These are phyloP conservation scores for Cephaloascus fragrans DNA, from an alignment of 805 yeast genomes.

Conservation along the genomic window DNA sequence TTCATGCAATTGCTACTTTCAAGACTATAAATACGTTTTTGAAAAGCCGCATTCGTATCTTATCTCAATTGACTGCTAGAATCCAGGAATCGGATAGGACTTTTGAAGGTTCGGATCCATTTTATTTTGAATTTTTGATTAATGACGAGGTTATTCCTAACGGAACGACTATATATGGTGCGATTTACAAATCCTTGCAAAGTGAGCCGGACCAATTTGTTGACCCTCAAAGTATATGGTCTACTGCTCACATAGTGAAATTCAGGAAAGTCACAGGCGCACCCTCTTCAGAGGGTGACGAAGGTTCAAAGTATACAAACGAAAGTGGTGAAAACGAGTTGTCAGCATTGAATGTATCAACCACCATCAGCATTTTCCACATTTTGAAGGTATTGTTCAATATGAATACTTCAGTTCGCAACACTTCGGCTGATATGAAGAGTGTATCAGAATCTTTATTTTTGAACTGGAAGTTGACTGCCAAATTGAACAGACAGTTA, in stretches of 20 bases:
- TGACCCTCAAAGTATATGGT: slow-evolving; percentile 49
- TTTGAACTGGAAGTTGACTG: slow-evolving; percentile 72
- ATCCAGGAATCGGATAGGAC: slow-evolving; percentile 31
- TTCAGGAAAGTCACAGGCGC: slow-evolving; percentile 28
- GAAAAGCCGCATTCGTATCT: slow-evolving; percentile 25
- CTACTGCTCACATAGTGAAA: slow-evolving; percentile 38
- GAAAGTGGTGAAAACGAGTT: slow-evolving; percentile 12
- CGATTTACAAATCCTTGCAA: slow-evolving; percentile 45
- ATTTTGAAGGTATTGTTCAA: slow-evolving; percentile 38
- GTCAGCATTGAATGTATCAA: slow-evolving; percentile 14
- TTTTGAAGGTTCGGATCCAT: slow-evolving; percentile 23
- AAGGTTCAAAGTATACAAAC: not conserved
- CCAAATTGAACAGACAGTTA: slow-evolving; percentile 75
- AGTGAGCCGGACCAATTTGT: slow-evolving; percentile 24
- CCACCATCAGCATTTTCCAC: slow-evolving; percentile 30
- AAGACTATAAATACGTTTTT: slow-evolving; percentile 39
- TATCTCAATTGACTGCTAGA: slow-evolving; percentile 22
- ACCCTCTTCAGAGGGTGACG: not conserved
- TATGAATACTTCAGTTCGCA: slow-evolving; percentile 17
- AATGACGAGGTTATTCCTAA: slow-evolving; percentile 49
- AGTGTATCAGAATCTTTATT: slow-evolving; percentile 25
- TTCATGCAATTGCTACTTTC: slow-evolving; percentile 55
- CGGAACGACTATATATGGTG: slow-evolving; percentile 71
- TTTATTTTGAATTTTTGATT: slow-evolving; percentile 43
- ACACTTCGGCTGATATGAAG: slow-evolving; percentile 11